These are phyloP conservation scores for Albizia julibrissin DNA, from an alignment of 306 rosid genomes.

Conservation along the genomic window DNA sequence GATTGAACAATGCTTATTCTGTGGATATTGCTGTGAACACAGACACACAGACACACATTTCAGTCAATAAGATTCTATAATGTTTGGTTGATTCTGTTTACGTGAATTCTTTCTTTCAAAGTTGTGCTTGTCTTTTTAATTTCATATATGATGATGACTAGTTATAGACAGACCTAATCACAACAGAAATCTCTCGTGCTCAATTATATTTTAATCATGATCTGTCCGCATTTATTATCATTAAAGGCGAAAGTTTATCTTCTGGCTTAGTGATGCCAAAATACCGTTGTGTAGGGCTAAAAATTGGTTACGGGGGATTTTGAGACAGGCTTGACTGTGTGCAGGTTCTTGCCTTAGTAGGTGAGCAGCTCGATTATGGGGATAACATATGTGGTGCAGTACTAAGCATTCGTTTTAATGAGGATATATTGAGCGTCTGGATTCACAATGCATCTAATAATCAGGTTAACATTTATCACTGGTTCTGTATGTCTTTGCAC, in stretches of 20 bases:
- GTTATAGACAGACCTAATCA: background rate
- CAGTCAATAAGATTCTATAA: background rate
- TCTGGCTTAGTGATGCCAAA: background rate
- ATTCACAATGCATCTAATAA: slow-evolving; percentile 87
- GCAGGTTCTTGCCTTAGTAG: slow-evolving; percentile 96
- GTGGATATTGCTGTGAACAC: background rate
- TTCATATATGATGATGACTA: slow-evolving; percentile 13
- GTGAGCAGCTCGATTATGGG: slow-evolving; percentile 91
- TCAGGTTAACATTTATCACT: slow-evolving; percentile 55
- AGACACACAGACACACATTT: background rate
- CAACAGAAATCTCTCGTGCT: slow-evolving; percentile 18
- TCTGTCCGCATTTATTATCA: background rate
- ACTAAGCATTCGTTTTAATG: slow-evolving; percentile 91
- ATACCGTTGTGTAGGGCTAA: background rate
- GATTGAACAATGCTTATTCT: background rate
- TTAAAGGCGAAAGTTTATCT: background rate
- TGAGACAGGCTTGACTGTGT: slow-evolving; percentile 26
- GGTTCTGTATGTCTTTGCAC: background rate
- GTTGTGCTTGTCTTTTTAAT: background rate
- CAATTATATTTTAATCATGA: slow-evolving; percentile 9
- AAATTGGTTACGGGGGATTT: background rate
- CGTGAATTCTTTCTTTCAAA: background rate
- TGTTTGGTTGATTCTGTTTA: slow-evolving; percentile 18
- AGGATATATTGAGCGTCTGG: slow-evolving; percentile 96
- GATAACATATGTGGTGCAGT: slow-evolving; percentile 93